Percentiles rank a stretch among this genome's conserved stretches.
These are phyloP conservation scores for Globisporangium barbulae DNA, from an alignment of 352 stramenopile genomes.

Conservation along the genomic window DNA sequence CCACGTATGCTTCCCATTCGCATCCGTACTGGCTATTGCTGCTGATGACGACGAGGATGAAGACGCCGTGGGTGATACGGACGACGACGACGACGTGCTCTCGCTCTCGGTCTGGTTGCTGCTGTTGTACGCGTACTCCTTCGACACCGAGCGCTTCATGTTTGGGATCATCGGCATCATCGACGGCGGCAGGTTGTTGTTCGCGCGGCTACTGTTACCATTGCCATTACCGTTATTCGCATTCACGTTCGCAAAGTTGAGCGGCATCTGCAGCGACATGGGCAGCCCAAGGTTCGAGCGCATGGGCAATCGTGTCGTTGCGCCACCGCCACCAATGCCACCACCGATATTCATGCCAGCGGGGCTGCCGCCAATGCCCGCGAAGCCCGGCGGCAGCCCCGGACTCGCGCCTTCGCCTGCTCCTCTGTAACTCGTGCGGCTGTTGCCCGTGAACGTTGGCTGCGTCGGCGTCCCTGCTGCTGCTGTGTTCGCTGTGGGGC, in stretches of 20 bases:
- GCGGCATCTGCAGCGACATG: conserved; percentile 21
- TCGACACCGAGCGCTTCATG: conserved; percentile 15
- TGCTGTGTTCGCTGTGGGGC: not conserved
- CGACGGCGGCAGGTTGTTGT: not conserved
- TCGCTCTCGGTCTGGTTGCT: conserved; percentile 3
- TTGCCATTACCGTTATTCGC: not conserved
- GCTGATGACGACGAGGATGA: conserved; percentile 4
- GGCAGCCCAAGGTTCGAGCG: conserved; percentile 19
- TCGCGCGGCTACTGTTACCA: not conserved
- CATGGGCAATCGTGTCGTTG: conserved; percentile 10
- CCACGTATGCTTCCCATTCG: conserved; percentile 17
- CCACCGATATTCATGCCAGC: not conserved
- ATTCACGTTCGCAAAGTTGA: conserved; percentile 12
- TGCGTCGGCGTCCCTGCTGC: not conserved
- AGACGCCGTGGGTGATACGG: conserved; percentile 3
- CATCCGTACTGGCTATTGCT: not conserved
- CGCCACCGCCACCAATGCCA: not conserved
- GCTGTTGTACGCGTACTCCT: conserved; percentile 3
- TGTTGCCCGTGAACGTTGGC: conserved; percentile 3
- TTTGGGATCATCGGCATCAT: conserved; percentile 19
- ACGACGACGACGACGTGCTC: conserved; percentile 22
- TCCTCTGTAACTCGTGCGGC: conserved; percentile 3
- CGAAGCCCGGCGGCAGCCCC: conserved; percentile 8
- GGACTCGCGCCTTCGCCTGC: not conserved
- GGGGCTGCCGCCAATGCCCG: conserved; percentile 12